Evolutionary conservation across 2,329 filamentous ascomycete genomes (phyloP).

Genomic region (Fusarium hainanense): DNA sequence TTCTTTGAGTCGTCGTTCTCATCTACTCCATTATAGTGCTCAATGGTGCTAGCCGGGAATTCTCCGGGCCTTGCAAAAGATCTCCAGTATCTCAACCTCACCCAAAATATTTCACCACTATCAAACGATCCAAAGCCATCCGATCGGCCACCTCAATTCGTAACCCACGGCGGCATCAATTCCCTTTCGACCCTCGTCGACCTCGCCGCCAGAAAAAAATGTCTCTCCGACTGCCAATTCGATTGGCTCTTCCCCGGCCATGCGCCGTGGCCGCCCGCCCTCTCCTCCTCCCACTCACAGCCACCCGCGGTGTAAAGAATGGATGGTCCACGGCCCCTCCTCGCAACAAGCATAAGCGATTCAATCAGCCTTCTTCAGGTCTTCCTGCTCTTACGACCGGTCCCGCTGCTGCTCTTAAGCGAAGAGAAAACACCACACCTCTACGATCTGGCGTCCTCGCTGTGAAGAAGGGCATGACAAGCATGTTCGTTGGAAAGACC

Average conservation of each 20-base stretch:
- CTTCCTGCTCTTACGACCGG: constrained; percentile 68
- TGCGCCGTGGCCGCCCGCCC: constrained; percentile 49
- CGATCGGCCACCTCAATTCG: constrained; percentile 4
- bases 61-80: constrained; percentile 39
- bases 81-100: constrained; percentile 27
- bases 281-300: constrained; percentile 59
- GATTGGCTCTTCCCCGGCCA: constrained; percentile 57
- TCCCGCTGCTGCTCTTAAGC: constrained; percentile 69
- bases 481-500: constrained; percentile 81
- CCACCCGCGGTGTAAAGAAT: constrained; percentile 64
- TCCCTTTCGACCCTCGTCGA: constrained; percentile 21
- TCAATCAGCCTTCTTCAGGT: constrained; percentile 68
- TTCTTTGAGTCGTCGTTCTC: neutral
- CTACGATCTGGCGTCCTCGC: constrained; percentile 84
- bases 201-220: constrained; percentile 46
- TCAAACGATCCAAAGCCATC: constrained; percentile 20
- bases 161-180: constrained; percentile 33
- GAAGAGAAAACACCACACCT: constrained; percentile 68
- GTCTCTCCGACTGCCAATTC: constrained; percentile 59
- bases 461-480: constrained; percentile 96
- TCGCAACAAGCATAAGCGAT: constrained; percentile 65
- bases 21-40: constrained; percentile 2
- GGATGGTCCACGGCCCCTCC: constrained; percentile 69
- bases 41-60: constrained; percentile 32
- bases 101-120: constrained; percentile 43